Evolutionary conservation across 2,329 filamentous ascomycete species (phyloP).

Genomic region (Exophiala oligosperma): DNA sequence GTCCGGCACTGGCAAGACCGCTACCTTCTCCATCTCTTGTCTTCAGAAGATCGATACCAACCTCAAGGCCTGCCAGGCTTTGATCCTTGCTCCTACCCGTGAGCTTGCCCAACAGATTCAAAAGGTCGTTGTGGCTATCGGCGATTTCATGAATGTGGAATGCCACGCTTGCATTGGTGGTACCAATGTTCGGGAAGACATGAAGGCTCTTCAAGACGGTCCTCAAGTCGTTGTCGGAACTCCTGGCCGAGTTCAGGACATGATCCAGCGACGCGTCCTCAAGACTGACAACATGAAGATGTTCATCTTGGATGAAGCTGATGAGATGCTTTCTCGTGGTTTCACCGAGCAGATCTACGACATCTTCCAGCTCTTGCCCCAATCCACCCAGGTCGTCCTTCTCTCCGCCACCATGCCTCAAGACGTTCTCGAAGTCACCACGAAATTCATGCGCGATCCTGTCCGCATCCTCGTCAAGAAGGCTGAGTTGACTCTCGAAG

Average conservation of each 20-base stretch:
- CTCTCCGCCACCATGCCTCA: slow-evolving; percentile 98
- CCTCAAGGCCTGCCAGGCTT: slow-evolving; percentile 95
- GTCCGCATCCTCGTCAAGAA: slow-evolving; percentile 99
- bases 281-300: slow-evolving; percentile 99
- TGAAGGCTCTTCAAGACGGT: slow-evolving; percentile 94
- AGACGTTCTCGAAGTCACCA: slow-evolving; percentile 98
- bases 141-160: slow-evolving; percentile 99
- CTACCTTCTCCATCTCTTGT: slow-evolving; percentile 98
- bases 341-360: slow-evolving; percentile 99
- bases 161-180: slow-evolving; percentile 99
- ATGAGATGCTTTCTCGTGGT: slow-evolving; percentile 98
- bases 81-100: slow-evolving; percentile 96
- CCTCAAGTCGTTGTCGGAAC: slow-evolving; percentile 98
- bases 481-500: slow-evolving; percentile 98
- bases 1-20: slow-evolving; percentile 99
- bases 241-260: slow-evolving; percentile 97
- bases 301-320: slow-evolving; percentile 98
- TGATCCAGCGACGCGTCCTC: slow-evolving; percentile 97
- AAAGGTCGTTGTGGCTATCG: slow-evolving; percentile 97
- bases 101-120: slow-evolving; percentile 99
- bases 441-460: slow-evolving; percentile 99
- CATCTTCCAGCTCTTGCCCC: slow-evolving; percentile 97
- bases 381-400: slow-evolving; percentile 97
- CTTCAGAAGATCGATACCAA: slow-evolving; percentile 97
- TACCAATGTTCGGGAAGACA: slow-evolving; percentile 96